Base-by-base conservation (phyloP, 1,284 basidiomycete genomes). In the Marasmius oreades region DNA sequence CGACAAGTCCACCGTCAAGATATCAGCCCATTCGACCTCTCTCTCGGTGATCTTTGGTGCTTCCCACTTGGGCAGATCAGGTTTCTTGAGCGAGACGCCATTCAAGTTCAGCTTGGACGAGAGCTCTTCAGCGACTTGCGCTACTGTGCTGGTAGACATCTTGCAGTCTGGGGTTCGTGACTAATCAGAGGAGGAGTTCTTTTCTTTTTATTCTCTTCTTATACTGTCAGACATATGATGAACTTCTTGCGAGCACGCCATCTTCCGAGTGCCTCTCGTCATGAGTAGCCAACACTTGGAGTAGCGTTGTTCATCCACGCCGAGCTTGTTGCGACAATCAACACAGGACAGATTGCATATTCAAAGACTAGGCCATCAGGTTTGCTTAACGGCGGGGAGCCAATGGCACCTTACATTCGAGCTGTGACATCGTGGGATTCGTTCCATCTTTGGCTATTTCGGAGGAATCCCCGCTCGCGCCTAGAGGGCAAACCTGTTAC, bases 1-100 rank as follows among this genome's bases (percentile, higher is more conserved):
- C 14, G 70, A 67, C 4, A 74, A 59, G 56, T 74, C 73, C 20
- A 74, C 68, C 12, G 72, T 72, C 51, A 71, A 62, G 44, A 74
- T 70, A 53, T 74, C 68, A 2, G 73, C 73, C 72, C 71, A 74
- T 53, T 72, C 69, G 11, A 72, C 56, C 0, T 67, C 62, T 28
- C 65, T 59, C 24, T 61, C 57, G 3, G 70, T 70, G 3, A 60
- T 53, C 23, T 62, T 42, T 2, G 69, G 69, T 2, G 66, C 34
- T 10, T 52, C 58, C 68, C 69, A 72, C 51, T 37, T 58, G 53
- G 53, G 61, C 12, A 45, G 53, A 34, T 10, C 11, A 26, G 46
- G 47, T 31, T 37, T 22, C 7, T n/a, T 53, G 16, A 33, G 22
- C 26, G 57, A 39, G 23, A 22, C 16, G 14, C 47, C 31, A 5